These are phyloP conservation scores for Pleurotus platypus DNA, from an alignment of 768 basidiomycete genomes.

Conservation along the genomic window DNA sequence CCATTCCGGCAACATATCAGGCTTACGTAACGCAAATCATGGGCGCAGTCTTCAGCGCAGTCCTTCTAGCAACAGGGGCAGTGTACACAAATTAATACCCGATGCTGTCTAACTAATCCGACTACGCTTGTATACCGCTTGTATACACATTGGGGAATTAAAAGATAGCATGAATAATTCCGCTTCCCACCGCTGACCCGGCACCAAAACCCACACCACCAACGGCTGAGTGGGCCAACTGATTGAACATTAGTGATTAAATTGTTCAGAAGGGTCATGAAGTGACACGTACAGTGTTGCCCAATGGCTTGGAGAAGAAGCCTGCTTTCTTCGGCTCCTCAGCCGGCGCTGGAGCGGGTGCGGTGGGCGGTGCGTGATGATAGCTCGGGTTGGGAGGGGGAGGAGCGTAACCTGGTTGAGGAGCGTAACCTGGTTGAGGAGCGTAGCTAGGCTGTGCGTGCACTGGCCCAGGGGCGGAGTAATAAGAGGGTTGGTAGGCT, in stretches of 20 bases:
- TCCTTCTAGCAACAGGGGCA: not conserved
- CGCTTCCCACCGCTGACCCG: slow-evolving; percentile 46
- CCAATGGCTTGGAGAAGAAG: slow-evolving; percentile 27
- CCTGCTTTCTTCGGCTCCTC: slow-evolving; percentile 55
- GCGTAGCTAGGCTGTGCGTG: slow-evolving; percentile 6
- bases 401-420: slow-evolving; percentile 11
- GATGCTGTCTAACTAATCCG: too few species aligned
- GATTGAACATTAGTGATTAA: slow-evolving; percentile 4
- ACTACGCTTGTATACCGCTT: not conserved
- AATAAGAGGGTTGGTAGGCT: slow-evolving; percentile 6
- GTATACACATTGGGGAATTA: slow-evolving; percentile 16
- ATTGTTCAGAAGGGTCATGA: not conserved
- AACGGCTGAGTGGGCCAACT: slow-evolving; percentile 52
- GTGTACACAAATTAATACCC: not conserved
- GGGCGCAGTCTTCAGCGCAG: not conserved
- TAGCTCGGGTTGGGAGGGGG: slow-evolving; percentile 18
- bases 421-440: slow-evolving; percentile 2
- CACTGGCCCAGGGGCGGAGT: slow-evolving; percentile 11
- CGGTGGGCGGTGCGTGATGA: slow-evolving; percentile 15
- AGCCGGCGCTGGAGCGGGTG: slow-evolving; percentile 23
- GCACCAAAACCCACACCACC: slow-evolving; percentile 77
- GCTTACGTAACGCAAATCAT: not conserved
- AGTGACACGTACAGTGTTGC: slow-evolving; percentile 42
- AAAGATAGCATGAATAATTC: slow-evolving; percentile 45
- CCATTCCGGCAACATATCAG: not conserved